These are phyloP conservation scores for Stipa capillata DNA, from an alignment of 176 grass and related monocot species.

Conservation along the genomic window DNA sequence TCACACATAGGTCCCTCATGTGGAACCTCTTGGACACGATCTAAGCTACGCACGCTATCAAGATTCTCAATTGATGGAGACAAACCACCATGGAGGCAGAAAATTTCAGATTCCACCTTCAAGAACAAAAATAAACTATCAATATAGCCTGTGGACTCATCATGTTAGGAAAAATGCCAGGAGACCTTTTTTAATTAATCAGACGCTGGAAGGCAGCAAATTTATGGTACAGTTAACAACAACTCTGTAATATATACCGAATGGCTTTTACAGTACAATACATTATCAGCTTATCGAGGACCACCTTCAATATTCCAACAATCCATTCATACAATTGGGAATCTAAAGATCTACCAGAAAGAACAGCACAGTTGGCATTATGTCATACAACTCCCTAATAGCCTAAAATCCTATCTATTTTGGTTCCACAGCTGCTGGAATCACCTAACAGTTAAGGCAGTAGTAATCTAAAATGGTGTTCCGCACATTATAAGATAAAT, in stretches of 20 bases:
- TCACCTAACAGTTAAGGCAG: not conserved
- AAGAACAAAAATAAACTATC: constrained; percentile 18
- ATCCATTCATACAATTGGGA: not conserved
- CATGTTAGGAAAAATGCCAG: not conserved
- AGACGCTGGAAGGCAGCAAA: not conserved
- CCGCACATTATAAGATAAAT: not conserved
- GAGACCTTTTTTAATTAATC: not conserved
- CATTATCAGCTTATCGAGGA: not conserved
- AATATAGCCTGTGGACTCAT: not conserved
- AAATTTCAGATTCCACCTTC: constrained; percentile 98
- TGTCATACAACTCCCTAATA: not conserved
- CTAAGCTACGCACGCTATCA: constrained; percentile 85
- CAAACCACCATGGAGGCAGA: constrained; percentile 90
- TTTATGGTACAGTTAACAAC: not conserved
- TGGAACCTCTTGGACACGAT: constrained; percentile 90
- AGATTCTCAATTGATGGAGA: constrained; percentile 97
- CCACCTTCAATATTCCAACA: not conserved
- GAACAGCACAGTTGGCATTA: not conserved
- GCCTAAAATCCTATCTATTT: not conserved
- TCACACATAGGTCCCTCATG: constrained; percentile 98
- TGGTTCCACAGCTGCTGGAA: not conserved
- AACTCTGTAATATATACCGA: not conserved
- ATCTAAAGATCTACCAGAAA: not conserved
- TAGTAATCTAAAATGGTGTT: not conserved
- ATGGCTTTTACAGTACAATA: not conserved